Evolutionary conservation across 495 filamentous ascomycete species (phyloP).

Genomic region (Tuber magnatum): DNA sequence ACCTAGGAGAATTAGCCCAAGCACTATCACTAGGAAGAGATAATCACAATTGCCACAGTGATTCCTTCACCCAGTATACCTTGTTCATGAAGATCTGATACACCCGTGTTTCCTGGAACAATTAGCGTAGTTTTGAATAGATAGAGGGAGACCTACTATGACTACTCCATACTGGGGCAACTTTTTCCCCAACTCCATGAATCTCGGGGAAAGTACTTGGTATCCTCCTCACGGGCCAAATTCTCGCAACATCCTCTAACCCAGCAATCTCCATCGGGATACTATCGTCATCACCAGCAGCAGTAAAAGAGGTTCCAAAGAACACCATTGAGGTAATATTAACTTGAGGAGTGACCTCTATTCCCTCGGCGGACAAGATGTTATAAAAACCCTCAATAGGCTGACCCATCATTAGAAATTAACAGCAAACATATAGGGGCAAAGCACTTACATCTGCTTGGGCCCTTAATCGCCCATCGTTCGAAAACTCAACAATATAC

Average conservation of each 20-base stretch:
- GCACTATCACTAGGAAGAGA: background rate
- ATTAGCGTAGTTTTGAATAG: background rate
- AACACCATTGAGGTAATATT: conserved; percentile 37
- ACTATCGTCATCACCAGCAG: background rate
- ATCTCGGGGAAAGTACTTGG: conserved; percentile 22
- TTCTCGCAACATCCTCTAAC: conserved; percentile 19
- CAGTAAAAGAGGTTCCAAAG: conserved; percentile 32
- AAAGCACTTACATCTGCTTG: conserved; percentile 22
- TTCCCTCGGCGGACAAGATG: conserved; percentile 26
- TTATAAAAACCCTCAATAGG: conserved; percentile 23
- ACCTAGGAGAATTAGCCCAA: conserved; percentile 35
- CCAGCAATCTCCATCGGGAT: conserved; percentile 30
- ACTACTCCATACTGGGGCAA: conserved; percentile 19
- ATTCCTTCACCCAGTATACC: conserved; percentile 31
- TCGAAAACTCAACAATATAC: conserved; percentile 36
- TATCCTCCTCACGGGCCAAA: conserved; percentile 32
- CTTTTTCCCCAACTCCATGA: conserved; percentile 16
- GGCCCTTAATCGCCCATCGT: conserved; percentile 12
- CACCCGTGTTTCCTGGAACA: conserved; percentile 33
- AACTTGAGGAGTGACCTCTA: conserved; percentile 27
- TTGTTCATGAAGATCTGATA: conserved; percentile 34
- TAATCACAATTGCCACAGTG: conserved; percentile 33
- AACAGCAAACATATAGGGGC: background rate
- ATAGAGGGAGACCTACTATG: conserved; percentile 19
- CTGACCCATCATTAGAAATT: conserved; percentile 18